Conservation (phyloP, 1,284 basidiomycete species). For the Sanghuangporus baumii region DNA sequence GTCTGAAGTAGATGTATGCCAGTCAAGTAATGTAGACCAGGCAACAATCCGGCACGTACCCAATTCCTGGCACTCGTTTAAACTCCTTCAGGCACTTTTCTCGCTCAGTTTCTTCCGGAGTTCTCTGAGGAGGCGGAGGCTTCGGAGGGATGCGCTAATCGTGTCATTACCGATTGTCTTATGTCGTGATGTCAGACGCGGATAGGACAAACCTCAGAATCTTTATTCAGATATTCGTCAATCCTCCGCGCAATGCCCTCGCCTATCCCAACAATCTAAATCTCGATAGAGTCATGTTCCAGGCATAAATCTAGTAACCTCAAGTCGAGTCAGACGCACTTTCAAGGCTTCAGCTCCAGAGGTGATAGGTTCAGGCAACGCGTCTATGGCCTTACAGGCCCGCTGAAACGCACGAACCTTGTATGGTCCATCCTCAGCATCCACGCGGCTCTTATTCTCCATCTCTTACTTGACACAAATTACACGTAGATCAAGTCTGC, state of each 20-base stretch:
- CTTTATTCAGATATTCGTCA: constrained; percentile 17
- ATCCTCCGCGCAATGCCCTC: constrained; percentile 18
- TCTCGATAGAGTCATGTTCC: background rate
- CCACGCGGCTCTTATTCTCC: background rate
- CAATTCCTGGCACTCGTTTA: constrained; percentile 20
- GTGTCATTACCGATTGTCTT: background rate
- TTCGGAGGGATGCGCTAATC: background rate
- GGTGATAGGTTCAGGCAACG: constrained; percentile 1
- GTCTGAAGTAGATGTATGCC: constrained; percentile 5
- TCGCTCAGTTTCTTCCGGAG: constrained; percentile 7
- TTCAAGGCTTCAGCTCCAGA: constrained; percentile 11
- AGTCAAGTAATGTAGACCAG: background rate
- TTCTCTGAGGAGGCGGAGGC: background rate
- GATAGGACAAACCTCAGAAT: constrained; percentile 7
- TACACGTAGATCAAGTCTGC: background rate
- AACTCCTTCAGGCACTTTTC: constrained; percentile 15
- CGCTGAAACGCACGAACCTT: constrained; percentile 14
- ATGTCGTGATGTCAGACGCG: background rate
- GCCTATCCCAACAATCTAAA: constrained; percentile 18
- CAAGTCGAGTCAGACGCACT: background rate
- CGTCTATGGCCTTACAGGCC: constrained; percentile 11
- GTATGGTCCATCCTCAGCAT: background rate
- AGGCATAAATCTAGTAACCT: background rate
- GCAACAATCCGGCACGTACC: constrained; percentile 14
- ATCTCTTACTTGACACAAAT: constrained; percentile 10